phyloP scores from a whole-genome alignment of 768 basidiomycete species.

The Mycena belliarum region DNA sequence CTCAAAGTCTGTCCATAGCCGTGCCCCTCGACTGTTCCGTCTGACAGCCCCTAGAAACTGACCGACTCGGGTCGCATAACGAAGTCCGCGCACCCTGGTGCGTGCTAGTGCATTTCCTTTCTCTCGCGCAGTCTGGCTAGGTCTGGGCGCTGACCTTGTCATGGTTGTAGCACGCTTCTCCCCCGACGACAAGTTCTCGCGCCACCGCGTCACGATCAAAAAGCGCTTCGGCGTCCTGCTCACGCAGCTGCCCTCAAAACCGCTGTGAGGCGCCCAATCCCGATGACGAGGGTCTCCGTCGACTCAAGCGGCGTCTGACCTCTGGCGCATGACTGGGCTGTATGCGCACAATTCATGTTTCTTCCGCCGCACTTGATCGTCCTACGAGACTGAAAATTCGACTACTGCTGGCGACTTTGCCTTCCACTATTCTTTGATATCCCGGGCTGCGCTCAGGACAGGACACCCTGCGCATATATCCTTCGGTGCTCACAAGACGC shows the following conservation, averaged over 20 bases:
- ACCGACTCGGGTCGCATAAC: conserved; percentile 81
- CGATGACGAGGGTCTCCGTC: no score
- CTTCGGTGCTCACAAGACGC: no score
- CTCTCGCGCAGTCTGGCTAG: not conserved
- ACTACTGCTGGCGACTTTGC: no score
- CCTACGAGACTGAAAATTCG: no score
- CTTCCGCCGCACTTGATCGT: no score
- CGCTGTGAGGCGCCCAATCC: conserved; percentile 58
- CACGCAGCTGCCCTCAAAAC: conserved; percentile 88
- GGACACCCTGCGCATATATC: no score
- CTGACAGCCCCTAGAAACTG: conserved; percentile 18
- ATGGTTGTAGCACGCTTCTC: conserved; percentile 85
- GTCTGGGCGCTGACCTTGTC: no score
- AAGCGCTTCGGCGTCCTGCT: conserved; percentile 87
- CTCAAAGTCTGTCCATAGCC: conserved; percentile 86
- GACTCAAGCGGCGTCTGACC: no score
- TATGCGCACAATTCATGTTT: no score
- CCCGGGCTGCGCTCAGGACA: no score
- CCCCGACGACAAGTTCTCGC: conserved; percentile 98
- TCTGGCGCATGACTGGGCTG: no score
- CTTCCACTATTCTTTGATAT: no score
- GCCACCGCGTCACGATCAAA: conserved; percentile 96
- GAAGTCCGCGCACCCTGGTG: conserved; percentile 97
- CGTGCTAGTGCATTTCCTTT: conserved; percentile 22
- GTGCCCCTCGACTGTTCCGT: not conserved